phyloP scores from a whole-genome alignment of 1,139 yeast genomes.

The Pichia sp. region DNA sequence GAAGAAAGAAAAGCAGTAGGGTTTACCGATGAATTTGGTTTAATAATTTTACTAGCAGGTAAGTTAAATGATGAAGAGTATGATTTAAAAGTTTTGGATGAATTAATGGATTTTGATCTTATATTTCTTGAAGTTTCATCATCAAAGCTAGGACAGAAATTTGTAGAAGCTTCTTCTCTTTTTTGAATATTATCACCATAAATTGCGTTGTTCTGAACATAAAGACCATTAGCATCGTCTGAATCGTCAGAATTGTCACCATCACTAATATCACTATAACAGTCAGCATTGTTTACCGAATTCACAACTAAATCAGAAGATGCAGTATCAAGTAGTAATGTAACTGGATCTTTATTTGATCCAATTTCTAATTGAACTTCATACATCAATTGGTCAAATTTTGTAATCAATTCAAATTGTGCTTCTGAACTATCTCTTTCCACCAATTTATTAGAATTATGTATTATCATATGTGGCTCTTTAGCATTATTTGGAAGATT shows the following conservation, averaged over 20 bases:
- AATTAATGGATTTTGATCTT: too few relatives aligned
- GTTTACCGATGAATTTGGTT: too few relatives aligned
- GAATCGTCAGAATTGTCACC: neutral
- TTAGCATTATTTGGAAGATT: too few relatives aligned
- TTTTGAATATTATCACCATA: neutral
- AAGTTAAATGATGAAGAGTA: too few relatives aligned
- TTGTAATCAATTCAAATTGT: constrained; percentile 26
- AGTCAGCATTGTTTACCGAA: constrained; percentile 4
- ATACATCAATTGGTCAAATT: constrained; percentile 27
- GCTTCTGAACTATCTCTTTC: constrained; percentile 9
- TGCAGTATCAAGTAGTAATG: constrained; percentile 55
- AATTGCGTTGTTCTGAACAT: neutral
- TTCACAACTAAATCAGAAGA: constrained; percentile 58
- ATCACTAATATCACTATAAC: neutral
- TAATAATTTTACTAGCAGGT: too few relatives aligned
- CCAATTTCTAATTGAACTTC: constrained; percentile 44
- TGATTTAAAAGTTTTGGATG: too few relatives aligned
- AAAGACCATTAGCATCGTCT: neutral
- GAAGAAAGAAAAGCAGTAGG: too few relatives aligned
- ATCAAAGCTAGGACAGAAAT: neutral
- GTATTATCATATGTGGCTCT: constrained; percentile 3
- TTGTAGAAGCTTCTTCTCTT: neutral
- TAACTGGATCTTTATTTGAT: constrained; percentile 42
- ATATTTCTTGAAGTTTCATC: too few relatives aligned
- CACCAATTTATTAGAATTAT: neutral